Conservation (phyloP, 2,329 filamentous ascomycete species). For the Hysterium pulicare region DNA sequence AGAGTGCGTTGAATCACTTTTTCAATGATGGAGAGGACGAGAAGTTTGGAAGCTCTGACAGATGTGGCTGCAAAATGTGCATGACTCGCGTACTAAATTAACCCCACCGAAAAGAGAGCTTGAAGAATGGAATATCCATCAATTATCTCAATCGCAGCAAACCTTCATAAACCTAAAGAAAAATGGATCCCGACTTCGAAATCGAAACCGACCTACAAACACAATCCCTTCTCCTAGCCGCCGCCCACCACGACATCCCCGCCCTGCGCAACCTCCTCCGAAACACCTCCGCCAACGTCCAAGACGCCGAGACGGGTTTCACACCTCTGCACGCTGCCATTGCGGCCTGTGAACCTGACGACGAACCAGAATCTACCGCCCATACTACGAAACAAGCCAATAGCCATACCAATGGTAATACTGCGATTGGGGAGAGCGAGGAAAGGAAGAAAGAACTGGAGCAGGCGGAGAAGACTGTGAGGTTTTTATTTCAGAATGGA, state of each 20-base stretch:
- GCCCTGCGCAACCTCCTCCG: slow-evolving; percentile 68
- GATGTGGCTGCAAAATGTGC: too few relatives aligned
- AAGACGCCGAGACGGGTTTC: slow-evolving; percentile 80
- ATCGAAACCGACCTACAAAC: slow-evolving; percentile 43
- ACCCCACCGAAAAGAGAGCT: too few relatives aligned
- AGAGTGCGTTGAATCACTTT: too few relatives aligned
- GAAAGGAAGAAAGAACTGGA: slow-evolving; percentile 40
- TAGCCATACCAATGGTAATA: slow-evolving; percentile 19
- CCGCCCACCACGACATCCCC: slow-evolving; percentile 64
- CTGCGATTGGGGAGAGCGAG: slow-evolving; percentile 20
- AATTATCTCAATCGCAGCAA: too few relatives aligned
- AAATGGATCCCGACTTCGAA: slow-evolving; percentile 28
- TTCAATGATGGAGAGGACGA: too few relatives aligned
- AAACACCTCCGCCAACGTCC: slow-evolving; percentile 64
- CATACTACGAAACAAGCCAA: slow-evolving; percentile 25
- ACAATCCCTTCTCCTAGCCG: slow-evolving; percentile 63
- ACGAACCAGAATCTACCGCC: slow-evolving; percentile 23
- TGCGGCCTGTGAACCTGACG: slow-evolving; percentile 52
- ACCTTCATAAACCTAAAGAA: too few relatives aligned
- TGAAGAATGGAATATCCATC: too few relatives aligned
- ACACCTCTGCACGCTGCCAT: slow-evolving; percentile 89
- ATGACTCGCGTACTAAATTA: too few relatives aligned
- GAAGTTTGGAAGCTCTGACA: too few relatives aligned
- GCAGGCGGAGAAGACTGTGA: slow-evolving; percentile 63
- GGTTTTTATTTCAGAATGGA: slow-evolving; percentile 77